Evolutionary conservation across 805 yeast species (phyloP), one percentile per base, ranked within the genome.

Genomic region (Yarrowia divulgata): DNA sequence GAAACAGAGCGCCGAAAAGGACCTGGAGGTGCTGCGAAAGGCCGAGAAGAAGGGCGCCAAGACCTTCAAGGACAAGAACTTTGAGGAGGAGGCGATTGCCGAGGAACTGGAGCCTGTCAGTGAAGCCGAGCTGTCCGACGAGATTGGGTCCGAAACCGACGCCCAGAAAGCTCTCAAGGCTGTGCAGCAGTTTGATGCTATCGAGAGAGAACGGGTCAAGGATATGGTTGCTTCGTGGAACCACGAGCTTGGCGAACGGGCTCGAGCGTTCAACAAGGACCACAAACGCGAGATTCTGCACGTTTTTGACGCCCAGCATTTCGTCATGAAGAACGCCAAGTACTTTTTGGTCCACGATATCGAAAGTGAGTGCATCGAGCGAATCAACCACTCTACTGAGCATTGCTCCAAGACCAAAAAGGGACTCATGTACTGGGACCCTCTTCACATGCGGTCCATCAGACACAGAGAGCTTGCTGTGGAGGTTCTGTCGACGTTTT

Each of bases 381-480:
- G 66, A 32, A 60, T 60, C 34, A 60, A 60, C 42, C 52, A 60
- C 34, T 39, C 48, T 9, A 34, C 52, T 9, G 66, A 60, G 16
- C 66, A 60, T 14, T 60, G 66, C 29, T 35, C 66, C 18, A 60
- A 60, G 34, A 60, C 66, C 8, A 43, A 32, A 13, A 60, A 60
- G 66, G 66, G 66, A 3, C 66, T 43, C 40, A 45, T 60, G 66
- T 60, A 43, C 66, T 60, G 66, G 66, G 66, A 60, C n/a, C 52
- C 35, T 19, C 40, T 60, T 18, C 66, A 60, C 14, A 32, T 60
- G 52, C 40, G 66, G 14, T 39, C 48, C 14, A 34, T 60, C 14
- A 42, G 66, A 45, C 66, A 60, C 16, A 29, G 66, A 32, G 66
- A 60, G 34, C 52, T 60, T 1, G 66, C 66, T 2, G 66, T 60